These are phyloP conservation scores for Hypomyces rosellus DNA, from an alignment of 2,329 filamentous ascomycete genomes.

Conservation along the genomic window DNA sequence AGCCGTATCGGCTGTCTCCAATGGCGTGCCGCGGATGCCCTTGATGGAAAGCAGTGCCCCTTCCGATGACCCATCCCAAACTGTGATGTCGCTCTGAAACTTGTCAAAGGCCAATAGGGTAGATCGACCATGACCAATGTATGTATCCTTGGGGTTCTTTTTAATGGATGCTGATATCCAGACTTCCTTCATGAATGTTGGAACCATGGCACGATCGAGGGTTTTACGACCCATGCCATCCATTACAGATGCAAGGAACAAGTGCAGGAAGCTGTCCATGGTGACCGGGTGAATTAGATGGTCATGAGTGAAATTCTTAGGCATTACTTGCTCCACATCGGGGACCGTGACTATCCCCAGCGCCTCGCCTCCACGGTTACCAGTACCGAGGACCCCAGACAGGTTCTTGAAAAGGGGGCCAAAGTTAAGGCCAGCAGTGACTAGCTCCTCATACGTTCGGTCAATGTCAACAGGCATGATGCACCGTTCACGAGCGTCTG, in stretches of 20 bases:
- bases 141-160: slow-evolving; percentile 1
- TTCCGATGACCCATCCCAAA: slow-evolving; percentile 4
- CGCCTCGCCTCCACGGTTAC: not conserved
- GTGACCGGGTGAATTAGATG: slow-evolving; percentile 14
- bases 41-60: not conserved
- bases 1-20: slow-evolving; percentile 2
- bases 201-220: slow-evolving; percentile 5
- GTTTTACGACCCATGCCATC: not conserved
- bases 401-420: slow-evolving; percentile 11
- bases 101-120: slow-evolving; percentile 5
- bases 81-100: slow-evolving; percentile 3
- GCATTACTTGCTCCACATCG: slow-evolving; percentile 10
- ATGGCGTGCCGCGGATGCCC: slow-evolving; percentile 2
- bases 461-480: slow-evolving; percentile 1
- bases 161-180: slow-evolving; percentile 3
- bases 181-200: slow-evolving; percentile 6
- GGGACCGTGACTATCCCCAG: slow-evolving; percentile 6
- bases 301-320: slow-evolving; percentile 7
- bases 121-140: slow-evolving; percentile 3
- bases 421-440: slow-evolving; percentile 9
- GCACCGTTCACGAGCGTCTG: not conserved
- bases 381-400: not conserved
- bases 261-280: slow-evolving; percentile 11
- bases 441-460: slow-evolving; percentile 8
- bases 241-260: slow-evolving; percentile 5